Evolutionary conservation across 2,329 filamentous ascomycete species (phyloP), one percentile per base, ranked within the genome.

Genomic region (Cercospora janseana): DNA sequence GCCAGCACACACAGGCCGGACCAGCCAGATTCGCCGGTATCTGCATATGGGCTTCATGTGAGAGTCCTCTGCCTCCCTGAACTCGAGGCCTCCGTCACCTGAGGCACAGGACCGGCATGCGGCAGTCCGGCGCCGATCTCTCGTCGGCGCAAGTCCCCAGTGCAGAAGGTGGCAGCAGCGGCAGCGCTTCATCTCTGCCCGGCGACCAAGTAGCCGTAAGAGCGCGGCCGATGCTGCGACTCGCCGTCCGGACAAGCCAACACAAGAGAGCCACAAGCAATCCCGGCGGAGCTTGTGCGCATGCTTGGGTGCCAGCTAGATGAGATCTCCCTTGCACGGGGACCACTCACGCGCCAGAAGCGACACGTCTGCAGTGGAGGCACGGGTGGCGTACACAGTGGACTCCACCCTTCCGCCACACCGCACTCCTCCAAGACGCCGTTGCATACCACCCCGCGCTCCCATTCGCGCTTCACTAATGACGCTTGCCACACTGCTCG

Each of bases 391-490:
- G 12, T 45, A 27, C 24, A 28, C 20, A 38, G 18, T 15, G 32
- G 21, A 34, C 41, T 51, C 37, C 32, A 38, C 43, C 38, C 28
- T 42, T 38, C 42, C 29, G 42, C 26, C 26, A 31, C 34, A 23
- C 23, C 9, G 27, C 21, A 12, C 27, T 20, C 18, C 27, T 43
- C 35, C 8, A 29, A 43, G 41, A 26, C 20, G 16, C 27, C 32
- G 28, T 28, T 15, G 38, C 29, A 40, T 28, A 28, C 29, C 13
- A 29, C 26, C 6, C 37, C 29, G 46, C 16, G 1, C 26, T 38
- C 34, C 42, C 28, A 55, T 55, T 55, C 31, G 52, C 34, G 8
- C 32, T 21, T 18, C 28, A 23, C 16, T 49, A 48, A 55, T 52
- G 35, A 52, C 52, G 34, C 40, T 46, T 46, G 41, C 16, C 13